Base-by-base conservation (phyloP, 176 grass and related monocot species). In the Triticum urartu region DNA sequence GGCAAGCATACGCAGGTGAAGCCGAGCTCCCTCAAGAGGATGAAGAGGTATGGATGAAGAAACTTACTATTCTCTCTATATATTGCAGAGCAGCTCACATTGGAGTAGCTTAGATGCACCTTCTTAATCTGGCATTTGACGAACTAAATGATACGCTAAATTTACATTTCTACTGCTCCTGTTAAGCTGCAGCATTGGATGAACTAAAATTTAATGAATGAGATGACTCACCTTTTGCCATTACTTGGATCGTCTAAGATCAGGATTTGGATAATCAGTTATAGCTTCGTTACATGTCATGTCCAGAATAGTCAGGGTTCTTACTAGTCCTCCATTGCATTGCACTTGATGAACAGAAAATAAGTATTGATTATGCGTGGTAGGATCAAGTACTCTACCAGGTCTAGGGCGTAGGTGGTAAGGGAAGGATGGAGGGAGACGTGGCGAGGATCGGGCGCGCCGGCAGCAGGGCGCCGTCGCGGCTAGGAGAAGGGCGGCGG, bases 11-110 rank as follows among this genome's bases (percentile, higher is more conserved):
- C 76, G 26, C 88, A 99, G 77, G 80, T 96, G 70, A 96, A 88
- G 68, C 90, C 91, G 1, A 94, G 90, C 66, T 79, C 97, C 20
- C 43, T 96, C 82, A 94, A 86, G 84, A 94, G 94, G 82, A 95
- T 99, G 86, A 99, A 91, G 88, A 99, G 96, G 96, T 98, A 92
- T 26, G 32, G 26, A 84, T 80, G 14, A 78, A 82, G 2, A 78
- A n/a, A 33, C 38, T 67, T 75, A 0, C 70, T 33, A 64, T 17
- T 20, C 54, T 54, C 5, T 54, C 5, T 43, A 11, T 45, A 26
- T 11, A 1, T 69, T 38, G 47, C 30, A 26, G 22, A 65, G 1
- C 73, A 72, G 14, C 13, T 72, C 42, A 11, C 43, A 11, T 35
- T 13, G 56, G 42, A 81, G 24, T 20, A 84, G 6, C 12, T 69